phyloP scores from a whole-genome alignment of 2,329 filamentous ascomycete species.

The Purpureocillium takamizusanense region DNA sequence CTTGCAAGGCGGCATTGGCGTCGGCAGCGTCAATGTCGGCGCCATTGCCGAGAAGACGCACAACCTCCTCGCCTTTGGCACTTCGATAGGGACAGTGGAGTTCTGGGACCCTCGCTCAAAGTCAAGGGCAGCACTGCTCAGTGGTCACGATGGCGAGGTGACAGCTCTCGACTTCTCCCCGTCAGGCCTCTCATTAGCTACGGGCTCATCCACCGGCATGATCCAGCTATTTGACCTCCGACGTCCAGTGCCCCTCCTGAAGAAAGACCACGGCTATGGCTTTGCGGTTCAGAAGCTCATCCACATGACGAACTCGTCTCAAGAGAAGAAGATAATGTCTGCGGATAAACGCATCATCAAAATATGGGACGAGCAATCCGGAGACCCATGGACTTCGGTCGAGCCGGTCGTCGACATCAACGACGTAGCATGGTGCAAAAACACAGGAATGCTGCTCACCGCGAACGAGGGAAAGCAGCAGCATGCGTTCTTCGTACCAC shows the following conservation, averaged over 20 bases:
- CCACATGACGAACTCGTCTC: constrained; percentile 60
- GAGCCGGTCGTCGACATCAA: constrained; percentile 94
- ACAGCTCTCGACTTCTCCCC: constrained; percentile 81
- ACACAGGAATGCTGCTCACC: constrained; percentile 90
- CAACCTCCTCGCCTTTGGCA: constrained; percentile 87
- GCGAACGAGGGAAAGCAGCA: constrained; percentile 95
- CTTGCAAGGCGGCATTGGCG: constrained; percentile 77
- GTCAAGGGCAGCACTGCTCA: constrained; percentile 68
- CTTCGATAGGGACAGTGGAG: constrained; percentile 88
- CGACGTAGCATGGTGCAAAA: constrained; percentile 83
- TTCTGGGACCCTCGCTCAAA: constrained; percentile 90
- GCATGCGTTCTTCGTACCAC: constrained; percentile 90
- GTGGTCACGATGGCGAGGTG: constrained; percentile 61
- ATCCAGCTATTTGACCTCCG: constrained; percentile 89
- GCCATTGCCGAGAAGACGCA: constrained; percentile 84
- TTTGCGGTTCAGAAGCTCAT: constrained; percentile 82
- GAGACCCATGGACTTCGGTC: constrained; percentile 88
- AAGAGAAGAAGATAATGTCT: constrained; percentile 81
- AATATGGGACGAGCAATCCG: constrained; percentile 79
- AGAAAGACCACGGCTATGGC: constrained; percentile 93
- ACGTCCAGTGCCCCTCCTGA: constrained; percentile 73
- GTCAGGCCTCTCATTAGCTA: constrained; percentile 75
- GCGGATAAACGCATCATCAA: constrained; percentile 96
- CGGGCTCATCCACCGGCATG: constrained; percentile 80
- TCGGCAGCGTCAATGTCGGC: constrained; percentile 79